Evolutionary conservation across 805 yeast genomes (phyloP), one percentile per base, ranked within the genome.

Genomic region (Starmerella stigmatis): DNA sequence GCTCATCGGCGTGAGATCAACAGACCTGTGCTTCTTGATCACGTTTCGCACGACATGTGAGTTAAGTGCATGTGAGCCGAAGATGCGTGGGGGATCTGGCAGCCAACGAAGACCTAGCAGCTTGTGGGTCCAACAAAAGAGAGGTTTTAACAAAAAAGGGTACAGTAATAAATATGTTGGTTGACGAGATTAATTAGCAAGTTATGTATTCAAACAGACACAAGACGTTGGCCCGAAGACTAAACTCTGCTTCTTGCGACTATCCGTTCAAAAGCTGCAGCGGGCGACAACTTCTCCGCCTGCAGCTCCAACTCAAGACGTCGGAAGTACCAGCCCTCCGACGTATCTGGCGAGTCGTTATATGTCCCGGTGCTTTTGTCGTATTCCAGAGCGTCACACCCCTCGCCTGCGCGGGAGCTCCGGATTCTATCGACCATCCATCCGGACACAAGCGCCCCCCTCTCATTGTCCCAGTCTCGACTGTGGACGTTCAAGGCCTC

Each of bases 341-440:
- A 23, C 16, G 29, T 34, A 7, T 23, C 27, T 4, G 25, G 45
- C 6, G 37, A 6, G 20, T 52, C 56, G 32, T 38, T 51, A 37
- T 44, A 53, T 16, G 12, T 17, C 2, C 28, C 42, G n/a, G 45
- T 39, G 12, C 16, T 27, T 10, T 12, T 20, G 20, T 49, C 41
- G 29, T 28, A 41, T 16, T 28, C 19, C n/a, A 49, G 29, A 2
- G 52, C 42, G 35, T 56, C 60, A 41, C 59, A 56, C 1, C 19
- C 25, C 8, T 45, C 44, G 9, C 31, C 35, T 2, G 45, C 44
- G 6, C 67, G 53, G 43, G 51, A 26, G n/a, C 33, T 44, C 2
- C 61, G 50, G 34, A 64, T 63, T 15, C 63, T 51, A 25, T 64
- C 66, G 10, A 61, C 34, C 41, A 47, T 50, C 63, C 62, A 64